These are phyloP conservation scores for Nicotiana rustica DNA, from an alignment of 305 asterid genomes.

Conservation along the genomic window DNA sequence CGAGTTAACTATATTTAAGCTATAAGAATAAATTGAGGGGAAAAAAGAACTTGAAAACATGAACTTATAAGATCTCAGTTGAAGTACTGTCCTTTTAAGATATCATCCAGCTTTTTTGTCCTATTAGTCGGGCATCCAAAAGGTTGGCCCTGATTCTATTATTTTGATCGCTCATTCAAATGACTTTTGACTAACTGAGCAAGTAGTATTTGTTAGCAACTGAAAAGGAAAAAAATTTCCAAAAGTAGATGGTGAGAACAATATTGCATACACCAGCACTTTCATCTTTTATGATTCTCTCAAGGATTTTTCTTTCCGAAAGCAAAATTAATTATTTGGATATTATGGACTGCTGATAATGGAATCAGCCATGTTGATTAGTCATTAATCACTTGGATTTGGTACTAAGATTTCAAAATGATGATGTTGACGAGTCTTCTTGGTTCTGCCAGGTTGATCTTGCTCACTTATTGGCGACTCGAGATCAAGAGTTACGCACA, in stretches of 20 bases:
- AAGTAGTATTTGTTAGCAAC: background rate
- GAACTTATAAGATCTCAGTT: background rate
- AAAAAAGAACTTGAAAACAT: background rate
- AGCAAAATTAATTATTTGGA: background rate
- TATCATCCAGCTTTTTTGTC: constrained; percentile 10
- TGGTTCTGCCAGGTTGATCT: constrained; percentile 85
- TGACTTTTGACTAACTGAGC: background rate
- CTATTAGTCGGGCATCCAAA: background rate
- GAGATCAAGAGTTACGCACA: constrained; percentile 98
- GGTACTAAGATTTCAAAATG: constrained; percentile 31
- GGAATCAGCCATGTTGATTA: background rate
- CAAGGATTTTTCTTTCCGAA: background rate
- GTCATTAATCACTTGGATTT: constrained; percentile 1
- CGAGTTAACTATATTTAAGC: constrained; percentile 2
- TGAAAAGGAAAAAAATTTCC: background rate
- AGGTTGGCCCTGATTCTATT: background rate
- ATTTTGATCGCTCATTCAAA: background rate
- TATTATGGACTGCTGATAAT: constrained; percentile 4
- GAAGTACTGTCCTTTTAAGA: background rate
- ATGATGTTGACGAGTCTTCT: constrained; percentile 26
- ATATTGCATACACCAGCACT: background rate
- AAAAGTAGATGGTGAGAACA: background rate
- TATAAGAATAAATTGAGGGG: background rate
- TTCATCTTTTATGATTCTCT: background rate
- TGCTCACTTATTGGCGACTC: constrained; percentile 92